Evolutionary conservation across 768 basidiomycete genomes (phyloP), one percentile per base, ranked within the genome.

Genomic region (Podaxis sp.): DNA sequence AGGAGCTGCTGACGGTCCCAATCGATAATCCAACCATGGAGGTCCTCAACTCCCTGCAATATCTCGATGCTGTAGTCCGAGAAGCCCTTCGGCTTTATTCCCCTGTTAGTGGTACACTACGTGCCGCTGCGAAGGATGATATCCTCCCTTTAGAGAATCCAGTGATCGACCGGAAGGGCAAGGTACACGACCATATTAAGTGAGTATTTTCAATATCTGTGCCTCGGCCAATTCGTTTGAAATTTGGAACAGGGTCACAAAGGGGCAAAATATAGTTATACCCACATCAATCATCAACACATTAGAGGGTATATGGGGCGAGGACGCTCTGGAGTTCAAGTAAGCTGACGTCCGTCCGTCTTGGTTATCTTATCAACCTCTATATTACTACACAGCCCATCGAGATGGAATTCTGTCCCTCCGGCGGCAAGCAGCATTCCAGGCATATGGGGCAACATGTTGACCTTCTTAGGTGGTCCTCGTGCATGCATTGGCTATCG

Each of bases 21-120:
- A 83, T 80, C 0, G 81, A 86, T 3, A 80, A 69, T 0, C 87
- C 87, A 4, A 76, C 78, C 2, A 87, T 88, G 84, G 87, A 89
- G 33, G 78, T 83, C 22, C 76, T 89, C 4, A 77, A 80, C 58
- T 74, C 78, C 10, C 77, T 91, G 8, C 79, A 84, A 0, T 88
- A 87, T 67, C 82, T 90, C 22, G 88, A 88, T 62, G 73, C 74
- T 26, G 78, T 86, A 13, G 74, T 85, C 12, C 77, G 80, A 8
- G 86, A 87, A 70, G 80, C 78, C 0, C 68, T 87, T 59, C 79
- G 86, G 0, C 38, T 84, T 1, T 74, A 87, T 55, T 50, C 82
- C 0, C 83, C 84, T 0, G 76, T 86, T 4, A 70, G 78, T 2
- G 64, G 63, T 24, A 76, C 77, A 0, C 53, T 74, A 10, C 72